These are phyloP conservation scores for Penicillium sp. DNA, from an alignment of 2,329 filamentous ascomycete species.

Conservation along the genomic window DNA sequence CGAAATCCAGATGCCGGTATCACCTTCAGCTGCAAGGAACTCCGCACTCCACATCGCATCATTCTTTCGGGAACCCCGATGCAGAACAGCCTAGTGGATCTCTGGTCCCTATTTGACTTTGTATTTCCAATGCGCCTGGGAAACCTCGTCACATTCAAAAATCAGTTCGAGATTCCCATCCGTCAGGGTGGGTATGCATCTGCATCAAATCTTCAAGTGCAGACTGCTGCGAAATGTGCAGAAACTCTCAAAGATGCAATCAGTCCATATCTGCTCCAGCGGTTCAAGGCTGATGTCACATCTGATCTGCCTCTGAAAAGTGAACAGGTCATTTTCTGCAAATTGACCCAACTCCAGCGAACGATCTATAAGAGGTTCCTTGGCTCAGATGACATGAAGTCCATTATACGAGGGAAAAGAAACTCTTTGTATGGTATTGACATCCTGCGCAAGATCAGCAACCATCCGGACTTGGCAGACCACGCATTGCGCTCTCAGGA, in stretches of 20 bases:
- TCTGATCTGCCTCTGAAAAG: constrained; percentile 92
- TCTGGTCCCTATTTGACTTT: constrained; percentile 98
- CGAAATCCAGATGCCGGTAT: constrained; percentile 94
- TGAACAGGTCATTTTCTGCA: constrained; percentile 94
- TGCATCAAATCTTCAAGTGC: constrained; percentile 87
- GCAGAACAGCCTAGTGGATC: constrained; percentile 91
- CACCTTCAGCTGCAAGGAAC: constrained; percentile 90
- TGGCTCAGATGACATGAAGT: constrained; percentile 77
- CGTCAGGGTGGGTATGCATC: constrained; percentile 91
- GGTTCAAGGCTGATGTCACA: constrained; percentile 90
- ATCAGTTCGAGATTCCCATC: constrained; percentile 92
- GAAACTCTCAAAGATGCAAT: constrained; percentile 92
- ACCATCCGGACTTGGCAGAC: constrained; percentile 86
- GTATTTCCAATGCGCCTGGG: constrained; percentile 95
- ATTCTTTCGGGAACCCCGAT: constrained; percentile 96
- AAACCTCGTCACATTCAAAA: constrained; percentile 83
- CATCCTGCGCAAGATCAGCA: constrained; percentile 91
- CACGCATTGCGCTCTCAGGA: constrained; percentile 60
- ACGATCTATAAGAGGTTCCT: constrained; percentile 79
- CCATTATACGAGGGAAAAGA: constrained; percentile 70
- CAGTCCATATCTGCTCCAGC: constrained; percentile 85
- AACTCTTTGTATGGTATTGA: constrained; percentile 89
- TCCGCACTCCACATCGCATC: constrained; percentile 83
- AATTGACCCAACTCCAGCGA: constrained; percentile 75
- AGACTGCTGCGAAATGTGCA: constrained; percentile 91